phyloP scores from a whole-genome alignment of 1,139 yeast genomes.

The Sugiyamaella xylanicola region DNA sequence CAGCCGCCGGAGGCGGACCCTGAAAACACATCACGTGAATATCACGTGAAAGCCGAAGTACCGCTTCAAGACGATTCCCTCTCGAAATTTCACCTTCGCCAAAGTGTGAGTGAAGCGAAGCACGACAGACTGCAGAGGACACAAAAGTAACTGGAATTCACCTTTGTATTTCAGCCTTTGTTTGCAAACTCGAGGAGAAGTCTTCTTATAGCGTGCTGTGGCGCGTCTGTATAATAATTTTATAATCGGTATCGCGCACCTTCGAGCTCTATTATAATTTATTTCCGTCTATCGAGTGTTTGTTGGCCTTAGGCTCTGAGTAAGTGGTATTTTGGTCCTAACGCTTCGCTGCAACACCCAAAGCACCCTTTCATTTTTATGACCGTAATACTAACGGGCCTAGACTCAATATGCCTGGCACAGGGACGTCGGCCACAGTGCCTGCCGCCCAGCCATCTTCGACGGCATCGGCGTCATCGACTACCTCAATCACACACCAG shows the following conservation, averaged over 20 bases:
- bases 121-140: too few relatives aligned
- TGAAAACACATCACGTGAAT: conserved; percentile 5
- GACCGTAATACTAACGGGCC: not conserved
- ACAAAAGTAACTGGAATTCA: too few relatives aligned
- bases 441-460: too few relatives aligned
- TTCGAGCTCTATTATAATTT: too few relatives aligned
- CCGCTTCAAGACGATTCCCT: not conserved
- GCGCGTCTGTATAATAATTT: not conserved
- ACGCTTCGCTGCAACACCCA: too few relatives aligned
- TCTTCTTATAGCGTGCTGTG: not conserved
- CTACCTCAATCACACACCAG: conserved; percentile 38
- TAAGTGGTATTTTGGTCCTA: too few relatives aligned
- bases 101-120: not conserved
- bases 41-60: conserved; percentile 2
- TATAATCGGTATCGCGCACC: not conserved
- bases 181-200: too few relatives aligned
- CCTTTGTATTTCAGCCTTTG: too few relatives aligned
- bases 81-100: conserved; percentile 7
- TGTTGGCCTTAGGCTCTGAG: not conserved
- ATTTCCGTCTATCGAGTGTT: too few relatives aligned
- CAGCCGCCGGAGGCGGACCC: too few relatives aligned
- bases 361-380: too few relatives aligned
- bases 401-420: not conserved
- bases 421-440: not conserved
- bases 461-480: not conserved